A percentile compares a stretch with the other conserved stretches of the same genome.
These are phyloP conservation scores for Inga laurina DNA, from an alignment of 306 rosid genomes.

Conservation along the genomic window DNA sequence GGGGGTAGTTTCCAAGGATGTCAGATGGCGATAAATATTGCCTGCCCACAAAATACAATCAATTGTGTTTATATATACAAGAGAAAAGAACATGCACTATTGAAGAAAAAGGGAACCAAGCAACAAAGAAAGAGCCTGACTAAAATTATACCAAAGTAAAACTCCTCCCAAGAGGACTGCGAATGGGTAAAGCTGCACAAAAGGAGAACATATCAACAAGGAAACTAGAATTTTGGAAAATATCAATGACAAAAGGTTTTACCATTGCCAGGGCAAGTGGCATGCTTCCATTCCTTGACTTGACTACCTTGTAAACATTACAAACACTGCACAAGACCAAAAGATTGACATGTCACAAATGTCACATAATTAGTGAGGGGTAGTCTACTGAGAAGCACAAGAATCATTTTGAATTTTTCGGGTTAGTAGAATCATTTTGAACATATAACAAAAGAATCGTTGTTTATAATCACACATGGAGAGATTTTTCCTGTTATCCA, in stretches of 20 bases:
- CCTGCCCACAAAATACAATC: conserved; percentile 49
- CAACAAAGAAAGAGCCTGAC: neutral
- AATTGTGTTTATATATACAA: conserved; percentile 14
- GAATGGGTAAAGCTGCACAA: conserved; percentile 64
- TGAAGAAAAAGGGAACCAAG: conserved; percentile 10
- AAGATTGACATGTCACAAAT: neutral
- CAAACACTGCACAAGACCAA: conserved; percentile 46
- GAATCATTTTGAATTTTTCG: neutral
- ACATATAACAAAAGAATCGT: neutral
- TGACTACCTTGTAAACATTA: conserved; percentile 62
- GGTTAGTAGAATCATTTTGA: neutral
- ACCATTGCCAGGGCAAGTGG: conserved; percentile 68
- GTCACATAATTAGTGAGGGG: neutral
- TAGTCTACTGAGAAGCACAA: neutral
- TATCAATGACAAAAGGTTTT: conserved; percentile 3
- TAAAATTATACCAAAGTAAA: conserved; percentile 69
- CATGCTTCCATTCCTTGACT: conserved; percentile 61
- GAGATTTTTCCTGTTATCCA: neutral
- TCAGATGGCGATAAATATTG: conserved; percentile 85
- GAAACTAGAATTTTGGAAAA: conserved; percentile 4
- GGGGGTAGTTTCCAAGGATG: conserved; percentile 69
- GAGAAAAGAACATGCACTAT: conserved; percentile 12
- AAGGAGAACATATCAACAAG: conserved; percentile 15
- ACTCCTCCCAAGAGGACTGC: conserved; percentile 76
- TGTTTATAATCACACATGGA: neutral